Evolutionary conservation across 2,329 filamentous ascomycete genomes (phyloP), one percentile per base, ranked within the genome.

Genomic region (Tolypocladium album): DNA sequence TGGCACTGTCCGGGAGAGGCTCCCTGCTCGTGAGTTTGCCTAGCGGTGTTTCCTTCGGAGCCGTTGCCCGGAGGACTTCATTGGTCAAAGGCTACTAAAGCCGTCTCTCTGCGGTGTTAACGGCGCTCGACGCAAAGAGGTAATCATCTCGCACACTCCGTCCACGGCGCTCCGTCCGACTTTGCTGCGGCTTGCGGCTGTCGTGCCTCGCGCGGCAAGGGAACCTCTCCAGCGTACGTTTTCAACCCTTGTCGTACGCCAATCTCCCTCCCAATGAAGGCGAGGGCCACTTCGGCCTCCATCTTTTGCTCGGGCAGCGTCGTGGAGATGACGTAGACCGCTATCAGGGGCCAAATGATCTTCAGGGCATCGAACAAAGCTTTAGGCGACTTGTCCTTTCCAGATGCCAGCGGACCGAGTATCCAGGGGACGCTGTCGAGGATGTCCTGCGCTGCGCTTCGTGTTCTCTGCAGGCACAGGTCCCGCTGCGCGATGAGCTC

Each of bases 181-280:
- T 1, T 8, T 20, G 9, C 39, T 15, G 24, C 17, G 22, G 15
- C 60, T 38, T 68, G 55, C 1, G 72, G 71, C 20, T 59, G 45
- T 40, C 62, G 63, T 7, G 69, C 68, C 60, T 74, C 70, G 1
- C 38, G 45, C 24, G 72, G 71, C 31, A 72, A 60, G 15, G 55
- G 24, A n/a, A 61, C 55, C 5, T 39, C 59, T 8, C 58, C 64
- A 4, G 64, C 60, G 45, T 67, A 62, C 12, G 63, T 65, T 24
- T 63, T 67, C 39, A 76, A 61, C 2, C 73, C 75, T 59, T 76
- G 72, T 50, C 68, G 67, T n/a, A 76, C 67, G 11, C 75, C 75
- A 22, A 72, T 61, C 47, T 75, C 72, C 12, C 62, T 68, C 6
- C 73, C 75, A 40, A 76, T 74, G 27, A 70, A 69, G 3, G 61